A percentile compares a stretch with the other conserved stretches of the same genome.
phyloP scores from a whole-genome alignment of 2,329 filamentous ascomycete genomes.

The Exophiala spinifera region DNA sequence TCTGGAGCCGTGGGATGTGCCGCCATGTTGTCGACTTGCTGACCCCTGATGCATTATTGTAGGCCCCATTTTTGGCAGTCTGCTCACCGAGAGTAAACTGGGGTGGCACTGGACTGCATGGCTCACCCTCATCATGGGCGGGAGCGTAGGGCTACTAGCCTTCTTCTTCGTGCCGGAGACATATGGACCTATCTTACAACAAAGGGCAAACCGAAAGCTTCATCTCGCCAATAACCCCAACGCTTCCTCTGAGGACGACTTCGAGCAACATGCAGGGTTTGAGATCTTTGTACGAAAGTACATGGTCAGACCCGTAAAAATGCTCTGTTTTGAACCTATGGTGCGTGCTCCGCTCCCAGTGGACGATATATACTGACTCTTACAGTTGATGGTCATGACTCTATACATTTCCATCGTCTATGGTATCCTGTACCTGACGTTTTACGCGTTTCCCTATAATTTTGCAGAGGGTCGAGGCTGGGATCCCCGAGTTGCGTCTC shows the following conservation, averaged over 20 bases:
- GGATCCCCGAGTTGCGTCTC: conserved; percentile 67
- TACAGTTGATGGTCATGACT: conserved; percentile 67
- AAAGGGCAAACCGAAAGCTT: conserved; percentile 29
- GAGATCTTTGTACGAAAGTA: conserved; percentile 18
- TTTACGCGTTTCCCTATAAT: conserved; percentile 85
- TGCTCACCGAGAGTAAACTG: conserved; percentile 41
- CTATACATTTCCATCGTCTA: conserved; percentile 73
- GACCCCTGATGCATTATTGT: no score
- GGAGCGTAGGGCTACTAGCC: conserved; percentile 19
- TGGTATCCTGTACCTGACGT: conserved; percentile 82
- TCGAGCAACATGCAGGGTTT: conserved; percentile 14
- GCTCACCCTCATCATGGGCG: conserved; percentile 48
- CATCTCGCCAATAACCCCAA: conserved; percentile 4
- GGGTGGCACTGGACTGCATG: conserved; percentile 41
- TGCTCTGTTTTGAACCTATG: conserved; percentile 68
- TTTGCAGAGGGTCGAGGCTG: conserved; percentile 73
- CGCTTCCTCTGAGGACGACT: conserved; percentile 20
- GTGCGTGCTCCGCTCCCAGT: background rate
- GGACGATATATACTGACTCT: background rate
- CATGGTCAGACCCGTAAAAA: conserved; percentile 58
- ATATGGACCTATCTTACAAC: conserved; percentile 31
- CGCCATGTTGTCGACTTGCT: no score
- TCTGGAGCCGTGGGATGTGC: no score
- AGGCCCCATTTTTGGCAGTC: conserved; percentile 58
- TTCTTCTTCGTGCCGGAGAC: conserved; percentile 23